phyloP scores from a whole-genome alignment of 2,329 filamentous ascomycete species.

The Diaporthe sp. region DNA sequence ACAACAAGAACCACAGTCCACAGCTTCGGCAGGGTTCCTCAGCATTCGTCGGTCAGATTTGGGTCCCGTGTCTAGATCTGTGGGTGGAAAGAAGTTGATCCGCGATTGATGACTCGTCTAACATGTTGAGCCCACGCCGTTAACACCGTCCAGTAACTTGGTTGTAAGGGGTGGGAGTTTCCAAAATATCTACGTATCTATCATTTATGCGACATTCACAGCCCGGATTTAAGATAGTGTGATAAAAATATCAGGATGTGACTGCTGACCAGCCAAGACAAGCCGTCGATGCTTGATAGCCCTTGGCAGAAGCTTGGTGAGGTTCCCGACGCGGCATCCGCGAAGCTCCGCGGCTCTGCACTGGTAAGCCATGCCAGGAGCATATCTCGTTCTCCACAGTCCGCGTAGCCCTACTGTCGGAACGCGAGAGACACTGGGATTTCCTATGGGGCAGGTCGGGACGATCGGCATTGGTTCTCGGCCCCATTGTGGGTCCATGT shows the following conservation, averaged over 20 bases:
- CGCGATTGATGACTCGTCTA: not conserved
- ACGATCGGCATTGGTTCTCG: slow-evolving; percentile 35
- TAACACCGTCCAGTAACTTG: not conserved
- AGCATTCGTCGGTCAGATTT: not conserved
- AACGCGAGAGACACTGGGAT: not conserved
- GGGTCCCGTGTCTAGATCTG: not conserved
- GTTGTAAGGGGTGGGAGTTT: not conserved
- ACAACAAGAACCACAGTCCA: not conserved
- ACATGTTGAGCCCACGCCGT: not conserved
- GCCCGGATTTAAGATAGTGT: not conserved
- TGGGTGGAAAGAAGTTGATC: not conserved
- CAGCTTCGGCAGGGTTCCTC: not conserved
- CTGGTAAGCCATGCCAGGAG: not conserved
- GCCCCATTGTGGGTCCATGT: slow-evolving; percentile 31
- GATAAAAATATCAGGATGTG: not conserved
- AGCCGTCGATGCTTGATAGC: not conserved
- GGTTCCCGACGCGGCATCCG: not conserved
- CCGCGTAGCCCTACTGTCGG: slow-evolving; percentile 5
- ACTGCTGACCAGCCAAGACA: not conserved
- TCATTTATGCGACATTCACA: not conserved
- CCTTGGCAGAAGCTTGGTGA: slow-evolving; percentile 24
- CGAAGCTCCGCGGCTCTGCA: not conserved
- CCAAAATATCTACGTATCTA: not conserved
- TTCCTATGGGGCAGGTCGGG: slow-evolving; percentile 15
- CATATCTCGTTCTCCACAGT: not conserved